Base-by-base conservation (phyloP, 2,329 filamentous ascomycete genomes). In the Arthrobotrys sphaeroides region DNA sequence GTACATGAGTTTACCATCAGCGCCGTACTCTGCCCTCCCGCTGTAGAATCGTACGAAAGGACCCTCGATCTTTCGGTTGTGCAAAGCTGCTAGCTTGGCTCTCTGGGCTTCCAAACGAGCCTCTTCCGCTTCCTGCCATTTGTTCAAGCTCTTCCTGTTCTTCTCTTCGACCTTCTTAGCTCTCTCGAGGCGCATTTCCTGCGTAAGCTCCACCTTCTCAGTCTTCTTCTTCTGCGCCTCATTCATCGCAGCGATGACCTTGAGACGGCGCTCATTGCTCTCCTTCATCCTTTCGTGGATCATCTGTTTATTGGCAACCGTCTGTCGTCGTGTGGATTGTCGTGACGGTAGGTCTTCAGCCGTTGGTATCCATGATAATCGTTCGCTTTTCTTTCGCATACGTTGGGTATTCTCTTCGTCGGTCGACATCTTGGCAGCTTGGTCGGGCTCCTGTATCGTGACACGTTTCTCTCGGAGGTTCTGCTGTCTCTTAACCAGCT, bases 1-100 rank as follows among this genome's bases (percentile, higher is more conserved):
- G 76, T 88, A 87, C 80, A 88, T 90, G 80, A 94, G 84, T 81
- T 90, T 91, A 22, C 90, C 91, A 79, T 92, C 90, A 6, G 5
- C 68, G 68, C 78, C 75, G 87, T 92, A 94, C 79, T 92, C 88
- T 33, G 91, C 91, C 77, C 92, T 88, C n/a, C 94, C 95, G 82
- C 94, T 98, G 90, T 94, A 97, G 82, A 91, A 94, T 1, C 92
- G 92, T 43, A 97, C 90, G 9, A 97, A 92, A 0, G 95, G 93
- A 0, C 95, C 95, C 64, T 94, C 90, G 6, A 98, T 86, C 59
- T 91, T 92, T 55, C 94, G 89, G 81, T 93, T 92, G 80, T 96
- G 91, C 79, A 98, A 85, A 12, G 94, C 95, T 40, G 94, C 93
- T 53, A 98, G 85, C 83, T 91, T 94, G 42, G 90, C 91, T 77